Evolutionary conservation across 1,139 yeast genomes (phyloP), one percentile per base, ranked within the genome.

Genomic region (Zygosaccharomyces pseudobailii): DNA sequence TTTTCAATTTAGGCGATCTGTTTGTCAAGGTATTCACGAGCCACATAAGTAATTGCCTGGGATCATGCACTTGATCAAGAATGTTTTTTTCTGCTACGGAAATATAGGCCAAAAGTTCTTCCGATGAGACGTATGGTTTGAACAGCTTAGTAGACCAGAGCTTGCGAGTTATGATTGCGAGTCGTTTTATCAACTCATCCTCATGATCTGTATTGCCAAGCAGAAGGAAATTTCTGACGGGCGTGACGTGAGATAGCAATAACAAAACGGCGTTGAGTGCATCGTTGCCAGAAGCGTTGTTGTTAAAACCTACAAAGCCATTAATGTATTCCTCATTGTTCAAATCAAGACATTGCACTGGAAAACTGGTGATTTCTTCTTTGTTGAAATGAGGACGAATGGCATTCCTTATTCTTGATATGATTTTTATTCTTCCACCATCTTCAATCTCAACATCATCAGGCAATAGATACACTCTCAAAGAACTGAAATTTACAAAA

Each of bases 281-380:
- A 49, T 75, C 82, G 46, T 73, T 73, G 30, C 43, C 41, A 6
- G 67, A 64, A 39, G 74, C 69, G 44, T 79, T 70, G 55, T 78
- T 78, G 59, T 80, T 82, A 47, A 86, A 57, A 0, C 90, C 89
- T 28, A 85, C 70, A 56, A 69, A 83, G 0, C 95, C 95, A 3
- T 83, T 82, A 3, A 59, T 52, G 56, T 84, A 87, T 5, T 63
- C 51, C 17, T 70, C 66, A 21, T 73, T 73, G 36, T 68, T 63
- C 36, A 82, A 62, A 55, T 80, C 85, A 10, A 53, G 3, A 71
- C 62, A 57, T 13, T 28, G 34, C 19, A 28, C n/a, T 2, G 68
- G 65, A 28, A 54, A 61, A 4, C 53, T 40, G 1, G 43, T 25
- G 3, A 80, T 57, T n/a, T 70, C 69, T 1, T 63, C 56, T 5